Evolutionary conservation across 768 basidiomycete genomes (phyloP).

Genomic region (Candolleomyces eurysporus): DNA sequence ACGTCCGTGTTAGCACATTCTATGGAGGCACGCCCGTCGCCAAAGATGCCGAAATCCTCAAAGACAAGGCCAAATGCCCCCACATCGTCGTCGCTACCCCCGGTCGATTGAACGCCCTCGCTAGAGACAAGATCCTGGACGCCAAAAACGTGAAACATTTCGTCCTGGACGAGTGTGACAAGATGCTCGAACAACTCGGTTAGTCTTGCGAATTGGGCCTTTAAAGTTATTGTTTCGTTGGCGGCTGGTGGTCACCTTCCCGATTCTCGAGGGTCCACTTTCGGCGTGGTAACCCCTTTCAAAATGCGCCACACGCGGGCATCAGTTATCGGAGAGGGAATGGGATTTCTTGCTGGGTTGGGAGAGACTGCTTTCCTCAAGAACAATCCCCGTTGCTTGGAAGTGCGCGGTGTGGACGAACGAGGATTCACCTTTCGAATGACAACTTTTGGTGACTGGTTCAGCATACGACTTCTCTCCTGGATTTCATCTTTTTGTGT

Average conservation of each 20-base stretch:
- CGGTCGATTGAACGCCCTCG: slow-evolving; percentile 93
- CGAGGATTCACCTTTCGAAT: neutral
- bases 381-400: neutral
- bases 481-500: slow-evolving; percentile 29
- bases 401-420: neutral
- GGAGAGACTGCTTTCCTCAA: neutral
- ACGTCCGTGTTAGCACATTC: slow-evolving; percentile 95
- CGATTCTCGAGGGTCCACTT: neutral
- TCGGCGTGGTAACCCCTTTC: neutral
- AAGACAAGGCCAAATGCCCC: slow-evolving; percentile 96
- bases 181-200: slow-evolving; percentile 99
- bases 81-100: slow-evolving; percentile 99
- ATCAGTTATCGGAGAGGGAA: slow-evolving; percentile 2
- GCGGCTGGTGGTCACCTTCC: slow-evolving; percentile 23
- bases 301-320: neutral
- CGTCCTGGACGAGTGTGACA: slow-evolving; percentile 99
- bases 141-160: slow-evolving; percentile 98
- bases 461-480: slow-evolving; percentile 11
- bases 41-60: slow-evolving; percentile 91
- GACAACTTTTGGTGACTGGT: neutral
- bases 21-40: slow-evolving; percentile 95
- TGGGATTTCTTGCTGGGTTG: slow-evolving; percentile 5
- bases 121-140: slow-evolving; percentile 92
- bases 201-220: slow-evolving; percentile 86
- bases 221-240: slow-evolving; percentile 47